A percentile compares a stretch with the other conserved stretches of the same genome.
Conservation (phyloP, 352 stramenopile genomes). For the Phytophthora fragariaefolia region DNA sequence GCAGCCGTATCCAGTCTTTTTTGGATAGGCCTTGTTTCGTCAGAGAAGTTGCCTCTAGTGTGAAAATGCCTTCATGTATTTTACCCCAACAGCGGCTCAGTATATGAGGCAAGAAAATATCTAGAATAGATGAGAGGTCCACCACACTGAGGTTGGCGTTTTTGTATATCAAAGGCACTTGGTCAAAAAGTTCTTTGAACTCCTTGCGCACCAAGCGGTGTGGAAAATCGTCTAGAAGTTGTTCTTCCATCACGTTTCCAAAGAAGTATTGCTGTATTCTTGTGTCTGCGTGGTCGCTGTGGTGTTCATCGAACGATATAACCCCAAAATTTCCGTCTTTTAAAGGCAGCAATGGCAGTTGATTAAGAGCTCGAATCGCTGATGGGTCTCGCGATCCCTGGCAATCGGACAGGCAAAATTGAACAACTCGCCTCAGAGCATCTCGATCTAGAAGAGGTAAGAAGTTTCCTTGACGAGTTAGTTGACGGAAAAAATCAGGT, state of each 20-base stretch:
- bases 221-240: conserved; percentile 53
- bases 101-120: conserved; percentile 52
- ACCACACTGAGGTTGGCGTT: conserved; percentile 54
- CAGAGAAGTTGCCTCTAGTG: conserved; percentile 23
- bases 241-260: conserved; percentile 51
- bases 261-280: conserved; percentile 49
- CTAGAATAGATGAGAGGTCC: conserved; percentile 37
- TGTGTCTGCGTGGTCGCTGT: not conserved
- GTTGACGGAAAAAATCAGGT: conserved; percentile 56
- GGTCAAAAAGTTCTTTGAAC: conserved; percentile 57
- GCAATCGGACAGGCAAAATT: conserved; percentile 59
- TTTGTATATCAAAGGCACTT: conserved; percentile 46
- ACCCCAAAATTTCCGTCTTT: conserved; percentile 50
- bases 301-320: conserved; percentile 34
- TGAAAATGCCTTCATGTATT: conserved; percentile 36
- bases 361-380: conserved; percentile 36
- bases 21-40: conserved; percentile 19
- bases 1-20: conserved; percentile 51
- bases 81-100: conserved; percentile 44
- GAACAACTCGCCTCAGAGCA: conserved; percentile 43
- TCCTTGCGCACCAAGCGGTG: conserved; percentile 45
- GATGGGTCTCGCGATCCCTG: conserved; percentile 6
- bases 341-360: conserved; percentile 54
- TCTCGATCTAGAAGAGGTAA: conserved; percentile 39
- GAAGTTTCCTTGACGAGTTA: conserved; percentile 46